Percentiles rank a stretch among this genome's conserved stretches.
phyloP scores from a whole-genome alignment of 2,329 filamentous ascomycete genomes.

The Trichoderma atrobrunneum region DNA sequence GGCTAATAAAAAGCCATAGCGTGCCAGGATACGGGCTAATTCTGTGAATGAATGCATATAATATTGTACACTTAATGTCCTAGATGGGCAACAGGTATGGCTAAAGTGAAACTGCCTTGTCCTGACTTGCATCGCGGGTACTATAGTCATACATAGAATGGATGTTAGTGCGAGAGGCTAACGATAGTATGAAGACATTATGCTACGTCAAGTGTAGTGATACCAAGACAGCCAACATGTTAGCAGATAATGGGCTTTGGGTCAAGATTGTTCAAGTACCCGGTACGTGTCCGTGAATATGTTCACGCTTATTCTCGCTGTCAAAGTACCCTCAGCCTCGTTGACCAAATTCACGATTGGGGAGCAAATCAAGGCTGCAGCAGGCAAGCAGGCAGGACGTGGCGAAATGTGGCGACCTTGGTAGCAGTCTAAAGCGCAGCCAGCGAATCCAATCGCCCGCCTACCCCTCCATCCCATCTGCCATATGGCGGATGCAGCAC shows the following conservation, averaged over 20 bases:
- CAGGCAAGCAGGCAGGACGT: not conserved
- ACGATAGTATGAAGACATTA: not conserved
- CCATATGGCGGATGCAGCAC: not conserved
- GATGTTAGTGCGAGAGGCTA: not conserved
- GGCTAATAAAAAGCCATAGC: not conserved
- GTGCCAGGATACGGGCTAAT: not conserved
- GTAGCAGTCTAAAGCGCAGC: not conserved
- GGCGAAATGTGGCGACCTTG: not conserved
- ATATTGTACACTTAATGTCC: not conserved
- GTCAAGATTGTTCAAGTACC: not conserved
- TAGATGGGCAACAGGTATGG: not conserved
- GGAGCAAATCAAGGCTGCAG: not conserved
- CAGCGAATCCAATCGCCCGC: conserved; percentile 6
- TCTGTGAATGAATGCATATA: not conserved
- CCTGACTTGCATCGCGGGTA: not conserved
- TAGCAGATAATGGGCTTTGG: not conserved
- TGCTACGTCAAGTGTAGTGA: not conserved
- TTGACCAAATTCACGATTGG: not conserved
- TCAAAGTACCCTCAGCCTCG: not conserved
- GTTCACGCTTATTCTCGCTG: not conserved
- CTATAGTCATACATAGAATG: not conserved
- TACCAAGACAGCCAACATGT: not conserved
- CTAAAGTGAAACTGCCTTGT: not conserved
- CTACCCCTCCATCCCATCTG: not conserved
- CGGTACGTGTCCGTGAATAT: not conserved